A percentile compares a stretch with the other conserved stretches of the same genome.
phyloP scores from a whole-genome alignment of 257 asterid species.

The Penstemon eatonii region DNA sequence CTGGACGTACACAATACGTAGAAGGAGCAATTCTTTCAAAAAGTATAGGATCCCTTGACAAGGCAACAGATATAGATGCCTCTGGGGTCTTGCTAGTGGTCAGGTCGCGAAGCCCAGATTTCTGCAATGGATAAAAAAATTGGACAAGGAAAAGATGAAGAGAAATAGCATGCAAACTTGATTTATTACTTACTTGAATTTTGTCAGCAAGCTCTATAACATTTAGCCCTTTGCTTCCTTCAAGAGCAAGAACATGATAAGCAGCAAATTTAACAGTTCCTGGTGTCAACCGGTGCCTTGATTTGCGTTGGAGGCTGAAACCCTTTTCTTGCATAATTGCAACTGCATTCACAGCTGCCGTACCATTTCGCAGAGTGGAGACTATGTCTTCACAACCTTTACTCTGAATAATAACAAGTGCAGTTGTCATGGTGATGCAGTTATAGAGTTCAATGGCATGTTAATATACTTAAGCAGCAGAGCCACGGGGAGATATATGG shows the following conservation, averaged over 20 bases:
- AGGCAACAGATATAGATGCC: constrained; percentile 98
- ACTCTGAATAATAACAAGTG: constrained; percentile 47
- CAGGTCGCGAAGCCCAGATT: constrained; percentile 97
- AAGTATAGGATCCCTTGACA: constrained; percentile 95
- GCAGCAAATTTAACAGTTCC: constrained; percentile 99
- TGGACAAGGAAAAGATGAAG: constrained; percentile 15
- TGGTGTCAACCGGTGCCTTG: constrained; percentile 94
- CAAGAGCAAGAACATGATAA: constrained; percentile 98
- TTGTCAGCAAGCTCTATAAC: constrained; percentile 94
- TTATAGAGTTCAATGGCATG: constrained; percentile 13
- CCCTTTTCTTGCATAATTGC: constrained; percentile 97
- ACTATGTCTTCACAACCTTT: constrained; percentile 92
- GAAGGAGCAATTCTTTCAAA: constrained; percentile 99
- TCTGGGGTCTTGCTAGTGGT: constrained; percentile 98
- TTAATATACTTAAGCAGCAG: constrained; percentile 1
- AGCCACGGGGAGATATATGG: not conserved
- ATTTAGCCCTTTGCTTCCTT: constrained; percentile 92
- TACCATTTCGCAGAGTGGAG: constrained; percentile 84
- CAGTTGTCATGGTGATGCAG: constrained; percentile 20
- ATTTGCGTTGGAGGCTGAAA: constrained; percentile 65
- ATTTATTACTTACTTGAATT: constrained; percentile 72
- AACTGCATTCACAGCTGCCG: constrained; percentile 92
- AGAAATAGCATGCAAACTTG: constrained; percentile 1
- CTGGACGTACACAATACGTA: constrained; percentile 87
- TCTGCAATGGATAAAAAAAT: constrained; percentile 43